Evolutionary conservation across 2,329 filamentous ascomycete genomes (phyloP).

Genomic region (Fusarium veterinarium): DNA sequence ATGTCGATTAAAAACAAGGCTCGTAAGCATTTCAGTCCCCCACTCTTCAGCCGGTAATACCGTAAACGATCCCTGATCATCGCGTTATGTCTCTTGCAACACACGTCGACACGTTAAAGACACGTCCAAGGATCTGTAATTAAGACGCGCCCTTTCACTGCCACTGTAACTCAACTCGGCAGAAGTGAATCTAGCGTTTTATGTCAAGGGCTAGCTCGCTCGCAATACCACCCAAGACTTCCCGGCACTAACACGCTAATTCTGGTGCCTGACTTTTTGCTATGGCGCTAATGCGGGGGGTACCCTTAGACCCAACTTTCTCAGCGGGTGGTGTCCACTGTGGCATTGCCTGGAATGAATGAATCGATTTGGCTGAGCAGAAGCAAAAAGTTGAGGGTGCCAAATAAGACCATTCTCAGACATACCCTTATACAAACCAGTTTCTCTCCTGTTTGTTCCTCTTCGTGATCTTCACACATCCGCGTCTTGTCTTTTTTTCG

Average conservation of each 20-base stretch:
- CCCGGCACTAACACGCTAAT: constrained; percentile 36
- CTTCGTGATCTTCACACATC: neutral
- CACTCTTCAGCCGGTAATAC: constrained; percentile 26
- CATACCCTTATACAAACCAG: constrained; percentile 11
- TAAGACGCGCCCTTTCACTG: neutral
- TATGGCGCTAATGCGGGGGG: constrained; percentile 40
- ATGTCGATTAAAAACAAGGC: constrained; percentile 3
- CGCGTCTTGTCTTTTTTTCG: neutral
- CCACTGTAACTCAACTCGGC: neutral
- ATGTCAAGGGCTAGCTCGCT: neutral
- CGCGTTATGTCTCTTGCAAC: neutral
- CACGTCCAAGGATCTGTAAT: constrained; percentile 13
- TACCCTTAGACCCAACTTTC: constrained; percentile 10
- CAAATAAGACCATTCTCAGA: constrained; percentile 6
- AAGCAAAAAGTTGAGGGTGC: constrained; percentile 7
- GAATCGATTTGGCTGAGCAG: constrained; percentile 21
- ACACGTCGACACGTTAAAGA: neutral
- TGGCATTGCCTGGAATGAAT: constrained; percentile 33
- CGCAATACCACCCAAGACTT: neutral
- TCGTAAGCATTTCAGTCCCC: neutral
- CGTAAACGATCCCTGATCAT: constrained; percentile 1
- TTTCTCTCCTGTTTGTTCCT: neutral
- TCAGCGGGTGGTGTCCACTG: constrained; percentile 5
- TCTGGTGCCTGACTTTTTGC: constrained; percentile 32
- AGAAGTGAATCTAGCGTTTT: constrained; percentile 3